A percentile compares a stretch with the other conserved stretches of the same genome.
Evolutionary conservation across 2,329 filamentous ascomycete species (phyloP).

Genomic region (Monosporascus sp.): DNA sequence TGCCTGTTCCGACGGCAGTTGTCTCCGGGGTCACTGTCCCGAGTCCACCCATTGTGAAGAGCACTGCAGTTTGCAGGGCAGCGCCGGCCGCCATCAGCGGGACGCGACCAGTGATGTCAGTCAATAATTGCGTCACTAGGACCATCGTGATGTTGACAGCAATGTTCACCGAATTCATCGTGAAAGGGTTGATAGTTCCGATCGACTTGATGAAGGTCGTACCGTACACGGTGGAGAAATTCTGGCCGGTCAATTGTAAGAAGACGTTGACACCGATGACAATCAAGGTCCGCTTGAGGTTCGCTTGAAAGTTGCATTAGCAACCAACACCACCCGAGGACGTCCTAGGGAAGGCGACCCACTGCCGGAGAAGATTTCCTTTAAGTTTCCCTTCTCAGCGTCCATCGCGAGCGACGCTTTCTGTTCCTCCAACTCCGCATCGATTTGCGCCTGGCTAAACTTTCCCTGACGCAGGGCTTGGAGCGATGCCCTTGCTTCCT

Average conservation of each 20-base stretch:
- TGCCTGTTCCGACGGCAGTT: background rate
- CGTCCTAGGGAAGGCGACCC: no score
- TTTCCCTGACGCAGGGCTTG: conserved; percentile 16
- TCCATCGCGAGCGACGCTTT: conserved; percentile 5
- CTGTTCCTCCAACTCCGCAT: conserved; percentile 10
- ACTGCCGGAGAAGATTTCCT: no score
- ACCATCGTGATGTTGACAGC: no score
- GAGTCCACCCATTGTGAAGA: no score
- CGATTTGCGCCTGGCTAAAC: conserved; percentile 18
- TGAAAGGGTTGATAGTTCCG: conserved; percentile 19
- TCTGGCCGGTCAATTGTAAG: conserved; percentile 24
- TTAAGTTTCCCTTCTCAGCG: no score
- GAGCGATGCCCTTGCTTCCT: conserved; percentile 23
- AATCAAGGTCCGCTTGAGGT: conserved; percentile 20
- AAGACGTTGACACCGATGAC: conserved; percentile 24
- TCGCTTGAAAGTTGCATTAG: background rate
- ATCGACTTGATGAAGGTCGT: conserved; percentile 24
- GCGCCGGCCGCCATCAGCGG: no score
- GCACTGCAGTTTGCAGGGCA: no score
- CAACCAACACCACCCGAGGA: no score
- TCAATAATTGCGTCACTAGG: no score
- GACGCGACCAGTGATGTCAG: no score
- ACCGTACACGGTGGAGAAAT: conserved; percentile 25
- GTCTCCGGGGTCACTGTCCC: no score
- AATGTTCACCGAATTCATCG: no score